Evolutionary conservation across 306 rosid species (phyloP), one percentile per base, ranked within the genome.

Genomic region (Rubus parviflorus): DNA sequence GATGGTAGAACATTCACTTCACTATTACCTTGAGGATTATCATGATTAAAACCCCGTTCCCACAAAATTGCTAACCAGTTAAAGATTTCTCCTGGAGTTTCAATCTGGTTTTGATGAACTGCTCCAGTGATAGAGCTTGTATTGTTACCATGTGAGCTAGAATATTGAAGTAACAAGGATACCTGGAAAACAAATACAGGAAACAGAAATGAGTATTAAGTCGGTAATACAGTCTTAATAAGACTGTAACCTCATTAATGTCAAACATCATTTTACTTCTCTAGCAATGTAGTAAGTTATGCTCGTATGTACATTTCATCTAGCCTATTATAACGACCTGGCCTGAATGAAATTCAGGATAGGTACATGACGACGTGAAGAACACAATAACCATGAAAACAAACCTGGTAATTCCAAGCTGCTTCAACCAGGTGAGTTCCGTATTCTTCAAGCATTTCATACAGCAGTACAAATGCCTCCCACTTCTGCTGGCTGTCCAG

Each of bases 371-470:
- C 41, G 42, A 74, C 8, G 64, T 35, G 40, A 80, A 49, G 48
- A 65, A 76, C 68, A 64, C 2, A 47, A 25, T 25, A 71, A 46
- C 58, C 51, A 61, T 53, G 60, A 76, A 68, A 64, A 77, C 64
- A 51, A 47, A 94, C 98, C 96, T 94, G 98, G 83, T 86, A 91
- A 81, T 90, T 88, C 98, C 98, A 94, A 57, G 97, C 98, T 68
- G 98, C 98, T 85, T 94, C 97, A 89, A 94, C 94, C 81, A 94
- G 87, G 87, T 94, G 98, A 76, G 95, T 92, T 70, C 97, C 98
- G 88, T 86, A 94, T 84, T 92, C 98, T 85, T 94, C 98, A 72
- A 94, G 98, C 97, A 94, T 94, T 82, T 94, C 98, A 79, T 94
- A 92, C 54, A 94, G 77, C 79, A 94, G 93, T 48, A 92, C 84